phyloP scores from a whole-genome alignment of 768 basidiomycete species.

The Tremella yokohamensis region DNA sequence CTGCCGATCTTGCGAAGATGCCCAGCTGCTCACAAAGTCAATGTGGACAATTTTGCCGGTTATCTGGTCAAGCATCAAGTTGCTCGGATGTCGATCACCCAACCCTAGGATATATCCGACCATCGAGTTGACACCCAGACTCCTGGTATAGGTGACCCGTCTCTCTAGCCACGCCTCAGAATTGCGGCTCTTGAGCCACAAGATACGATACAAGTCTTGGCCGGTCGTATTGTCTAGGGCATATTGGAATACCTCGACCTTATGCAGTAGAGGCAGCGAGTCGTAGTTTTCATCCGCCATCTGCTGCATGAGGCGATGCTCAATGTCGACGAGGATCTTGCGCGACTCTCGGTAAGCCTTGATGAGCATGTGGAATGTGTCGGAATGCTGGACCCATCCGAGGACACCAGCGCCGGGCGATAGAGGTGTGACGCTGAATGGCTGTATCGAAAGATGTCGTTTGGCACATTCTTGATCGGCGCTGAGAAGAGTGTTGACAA shows the following conservation, averaged over 20 bases:
- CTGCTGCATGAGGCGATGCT: constrained; percentile 97
- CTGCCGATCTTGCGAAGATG: background rate
- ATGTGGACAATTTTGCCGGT: constrained; percentile 93
- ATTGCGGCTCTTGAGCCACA: constrained; percentile 92
- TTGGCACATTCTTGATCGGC: constrained; percentile 95
- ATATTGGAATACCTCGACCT: constrained; percentile 98
- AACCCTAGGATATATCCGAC: constrained; percentile 95
- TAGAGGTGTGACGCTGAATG: constrained; percentile 85
- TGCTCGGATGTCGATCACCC: constrained; percentile 97
- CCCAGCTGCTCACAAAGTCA: constrained; percentile 48
- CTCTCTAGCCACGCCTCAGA: constrained; percentile 98
- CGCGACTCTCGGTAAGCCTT: constrained; percentile 93
- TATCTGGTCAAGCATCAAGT: constrained; percentile 82
- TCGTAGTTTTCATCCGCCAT: constrained; percentile 97
- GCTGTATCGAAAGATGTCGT: constrained; percentile 88
- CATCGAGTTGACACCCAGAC: constrained; percentile 95
- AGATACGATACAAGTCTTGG: constrained; percentile 90
- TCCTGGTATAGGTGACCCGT: constrained; percentile 90
- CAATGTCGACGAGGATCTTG: constrained; percentile 94
- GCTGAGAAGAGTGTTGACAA: constrained; percentile 89
- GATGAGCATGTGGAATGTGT: constrained; percentile 92
- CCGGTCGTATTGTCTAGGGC: constrained; percentile 97
- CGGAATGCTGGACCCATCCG: constrained; percentile 93
- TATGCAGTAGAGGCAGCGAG: constrained; percentile 85
- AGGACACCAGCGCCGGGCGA: constrained; percentile 92